Evolutionary conservation across 2,329 filamentous ascomycete genomes (phyloP), one percentile per base, ranked within the genome.

Genomic region (Periconia digitata): DNA sequence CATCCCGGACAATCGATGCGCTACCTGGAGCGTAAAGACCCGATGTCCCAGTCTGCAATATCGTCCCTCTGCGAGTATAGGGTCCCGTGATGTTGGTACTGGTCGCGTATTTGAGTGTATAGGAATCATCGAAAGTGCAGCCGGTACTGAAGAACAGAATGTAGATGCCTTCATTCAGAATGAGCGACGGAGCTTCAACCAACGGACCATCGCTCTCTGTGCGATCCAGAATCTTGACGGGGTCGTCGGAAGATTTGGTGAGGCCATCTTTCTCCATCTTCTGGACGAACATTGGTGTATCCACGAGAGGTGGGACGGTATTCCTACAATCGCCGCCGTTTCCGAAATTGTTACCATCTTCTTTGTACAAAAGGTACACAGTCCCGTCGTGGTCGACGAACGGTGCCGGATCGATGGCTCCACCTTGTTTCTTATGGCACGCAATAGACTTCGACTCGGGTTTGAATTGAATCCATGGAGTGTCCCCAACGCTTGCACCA

Each of bases 291-390:
- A 85, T 76, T 0, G 83, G 83, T 34, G 83, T 85, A 10, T 72
- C 56, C 13, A 34, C 43, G 27, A 50, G 32, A 8, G 74, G 75
- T 20, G 66, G 63, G 15, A 73, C 66, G n/a, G 63, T 72, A 51
- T 79, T 81, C 37, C 70, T 71, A 60, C 77, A 79, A 47, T 70
- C 64, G 1, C 77, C 77, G 32, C 76, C 75, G 29, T 53, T 59
- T 16, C 75, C 74, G 29, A 79, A 66, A 48, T 73, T 74, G 67
- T 86, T 87, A 32, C 84, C 84, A 64, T 88, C 85, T 21, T 86
- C 73, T 66, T 87, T 88, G 72, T 85, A 88, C 8, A 81, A 70
- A 5, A 87, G 74, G 60, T 85, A 87, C 6, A 78, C 76, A 24
- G 66, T 75, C 23, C 79, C 80, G 17, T 78, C 75, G 10, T 64